Conservation (phyloP, 1,284 basidiomycete genomes). For the Leccinum laetum region DNA sequence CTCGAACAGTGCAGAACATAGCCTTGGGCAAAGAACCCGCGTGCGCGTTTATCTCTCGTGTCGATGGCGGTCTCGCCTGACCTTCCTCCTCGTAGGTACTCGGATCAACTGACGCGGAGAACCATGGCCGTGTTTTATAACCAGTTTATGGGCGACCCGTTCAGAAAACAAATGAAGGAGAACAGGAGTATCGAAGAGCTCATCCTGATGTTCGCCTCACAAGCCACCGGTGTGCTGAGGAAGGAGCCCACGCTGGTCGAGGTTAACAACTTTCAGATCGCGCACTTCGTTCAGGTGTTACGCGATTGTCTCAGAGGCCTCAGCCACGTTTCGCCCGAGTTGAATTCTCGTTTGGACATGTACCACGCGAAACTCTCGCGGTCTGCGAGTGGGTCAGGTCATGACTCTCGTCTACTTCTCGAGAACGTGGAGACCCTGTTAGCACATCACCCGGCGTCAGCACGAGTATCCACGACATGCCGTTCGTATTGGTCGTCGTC, state of each 20-base stretch:
- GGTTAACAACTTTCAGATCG: too few species aligned
- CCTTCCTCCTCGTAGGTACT: conserved; percentile 54
- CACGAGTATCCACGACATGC: conserved; percentile 68
- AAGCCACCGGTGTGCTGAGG: conserved; percentile 81
- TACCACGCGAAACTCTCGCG: conserved; percentile 81
- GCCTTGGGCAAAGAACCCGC: conserved; percentile 88
- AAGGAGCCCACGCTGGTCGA: conserved; percentile 81
- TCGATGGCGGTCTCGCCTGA: conserved; percentile 10
- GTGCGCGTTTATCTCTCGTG: conserved; percentile 49
- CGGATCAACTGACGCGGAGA: conserved; percentile 83
- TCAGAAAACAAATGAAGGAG: conserved; percentile 91
- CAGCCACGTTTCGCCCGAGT: conserved; percentile 80
- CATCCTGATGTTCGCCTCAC: conserved; percentile 93
- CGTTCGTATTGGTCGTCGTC: conserved; percentile 70
- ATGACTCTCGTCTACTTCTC: conserved; percentile 59
- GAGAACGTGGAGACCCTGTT: conserved; percentile 53
- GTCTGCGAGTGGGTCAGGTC: conserved; percentile 61
- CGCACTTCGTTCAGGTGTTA: conserved; percentile 84
- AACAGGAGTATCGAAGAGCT: conserved; percentile 97
- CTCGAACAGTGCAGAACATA: conserved; percentile 87
- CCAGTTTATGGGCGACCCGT: conserved; percentile 81
- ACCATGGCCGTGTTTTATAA: conserved; percentile 92
- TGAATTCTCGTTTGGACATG: conserved; percentile 78
- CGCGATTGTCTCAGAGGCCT: conserved; percentile 75
- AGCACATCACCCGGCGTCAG: conserved; percentile 44